A percentile compares a stretch with the other conserved stretches of the same genome.
phyloP scores from a whole-genome alignment of 352 stramenopile species.

The Thalassiosira delicatula region DNA sequence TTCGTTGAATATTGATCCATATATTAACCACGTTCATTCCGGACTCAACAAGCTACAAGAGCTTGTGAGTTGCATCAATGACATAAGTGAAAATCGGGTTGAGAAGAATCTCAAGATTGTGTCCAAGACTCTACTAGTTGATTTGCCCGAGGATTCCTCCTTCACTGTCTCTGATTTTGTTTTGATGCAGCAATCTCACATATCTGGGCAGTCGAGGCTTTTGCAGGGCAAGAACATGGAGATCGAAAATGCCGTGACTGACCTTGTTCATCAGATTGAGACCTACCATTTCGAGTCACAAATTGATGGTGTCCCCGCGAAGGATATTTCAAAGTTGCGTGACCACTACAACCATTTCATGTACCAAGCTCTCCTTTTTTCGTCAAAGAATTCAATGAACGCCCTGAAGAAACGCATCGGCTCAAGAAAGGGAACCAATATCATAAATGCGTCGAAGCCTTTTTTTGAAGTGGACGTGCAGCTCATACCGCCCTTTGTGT shows the following conservation, averaged over 20 bases:
- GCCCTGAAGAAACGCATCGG: conserved; percentile 97
- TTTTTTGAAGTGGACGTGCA: conserved; percentile 99
- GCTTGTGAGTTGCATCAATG: conserved; percentile 97
- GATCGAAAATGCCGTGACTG: conserved; percentile 97
- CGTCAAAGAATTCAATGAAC: conserved; percentile 98
- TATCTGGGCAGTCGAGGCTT: conserved; percentile 88
- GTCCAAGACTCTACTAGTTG: conserved; percentile 95
- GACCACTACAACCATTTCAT: conserved; percentile 99
- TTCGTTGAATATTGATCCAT: conserved; percentile 99
- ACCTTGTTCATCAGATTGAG: conserved; percentile 95
- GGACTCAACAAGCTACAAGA: conserved; percentile 96
- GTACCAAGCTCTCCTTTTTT: conserved; percentile 96
- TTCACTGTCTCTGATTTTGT: conserved; percentile 98
- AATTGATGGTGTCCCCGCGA: conserved; percentile 90
- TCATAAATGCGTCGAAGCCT: conserved; percentile 91
- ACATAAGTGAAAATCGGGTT: conserved; percentile 99
- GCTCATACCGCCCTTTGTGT: conserved; percentile 91
- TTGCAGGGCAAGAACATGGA: conserved; percentile 98
- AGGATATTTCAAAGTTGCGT: conserved; percentile 95
- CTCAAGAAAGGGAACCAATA: conserved; percentile 87
- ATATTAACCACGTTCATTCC: conserved; percentile 90
- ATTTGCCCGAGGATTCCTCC: conserved; percentile 94
- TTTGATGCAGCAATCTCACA: conserved; percentile 94
- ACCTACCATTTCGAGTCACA: conserved; percentile 95
- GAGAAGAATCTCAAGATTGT: conserved; percentile 99